Evolutionary conservation across 2,329 filamentous ascomycete genomes (phyloP), one percentile per base, ranked within the genome.

Genomic region (Lithohypha guttulata): DNA sequence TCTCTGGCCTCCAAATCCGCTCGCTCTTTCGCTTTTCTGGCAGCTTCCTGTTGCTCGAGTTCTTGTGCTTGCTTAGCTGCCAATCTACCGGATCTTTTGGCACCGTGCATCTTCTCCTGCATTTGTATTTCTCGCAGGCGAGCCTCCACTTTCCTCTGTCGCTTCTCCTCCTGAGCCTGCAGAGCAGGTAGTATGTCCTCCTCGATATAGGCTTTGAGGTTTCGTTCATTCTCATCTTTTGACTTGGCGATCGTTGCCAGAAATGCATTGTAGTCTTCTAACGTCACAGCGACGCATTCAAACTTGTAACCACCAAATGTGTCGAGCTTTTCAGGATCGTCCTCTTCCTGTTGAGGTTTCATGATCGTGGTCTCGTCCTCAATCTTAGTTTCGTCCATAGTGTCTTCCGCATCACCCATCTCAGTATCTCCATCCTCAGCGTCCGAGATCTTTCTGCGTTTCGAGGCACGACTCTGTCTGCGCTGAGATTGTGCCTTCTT

Each of bases 21-120:
- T 44, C 69, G 70, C 61, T 74, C 81, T 39, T 71, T 74, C 50
- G 84, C 77, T 31, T 80, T 81, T 54, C 87, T 81, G 7, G 70
- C 75, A 13, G 70, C 71, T 50, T 81, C 73, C 43, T 84, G 78
- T 32, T 89, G 78, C 44, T 81, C 69, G 50, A 76, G 79, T 53
- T 86, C 82, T 47, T 77, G 80, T 55, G 95, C 86, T 22, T 77
- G 66, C 55, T 85, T 93, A 48, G 74, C 73, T 13, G 89, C 87
- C 49, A 98, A 76, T 46, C 91, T 77, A 53, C 84, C 93, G 1
- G 91, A 98, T 46, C 91, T 72, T 63, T 98, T 98, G 3, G 91
- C 89, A 41, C 81, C 84, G n/a, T 85, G 85, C 63, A 96, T 73
- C 57, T 91, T 89, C 51, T 89, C 80, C 48, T 93, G 61, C 50